Percentiles rank a stretch among this genome's conserved stretches.
These are phyloP conservation scores for Auriscalpium orientale DNA, from an alignment of 768 basidiomycete genomes.

Conservation along the genomic window DNA sequence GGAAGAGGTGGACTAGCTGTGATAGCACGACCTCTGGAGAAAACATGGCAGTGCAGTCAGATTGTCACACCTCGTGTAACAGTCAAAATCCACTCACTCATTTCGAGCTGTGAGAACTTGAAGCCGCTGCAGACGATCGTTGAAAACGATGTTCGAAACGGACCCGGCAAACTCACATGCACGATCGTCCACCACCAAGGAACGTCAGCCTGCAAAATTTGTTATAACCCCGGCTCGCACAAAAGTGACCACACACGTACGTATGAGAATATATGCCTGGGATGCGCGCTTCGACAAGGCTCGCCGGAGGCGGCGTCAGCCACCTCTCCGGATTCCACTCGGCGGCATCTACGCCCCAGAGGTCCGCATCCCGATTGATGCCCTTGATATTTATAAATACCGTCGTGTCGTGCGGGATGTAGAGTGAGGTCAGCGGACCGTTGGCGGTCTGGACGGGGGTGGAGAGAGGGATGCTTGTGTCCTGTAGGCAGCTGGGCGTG, in stretches of 20 bases:
- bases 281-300: not conserved
- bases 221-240: not conserved
- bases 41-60: not conserved
- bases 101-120: slow-evolving; percentile 13
- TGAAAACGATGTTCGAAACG: not conserved
- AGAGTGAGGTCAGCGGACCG: not conserved
- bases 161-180: slow-evolving; percentile 3
- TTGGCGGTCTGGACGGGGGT: not conserved
- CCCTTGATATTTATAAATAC: slow-evolving; percentile 4
- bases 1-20: not conserved
- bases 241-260: not conserved
- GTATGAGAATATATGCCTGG: slow-evolving; percentile 5
- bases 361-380: slow-evolving; percentile 1
- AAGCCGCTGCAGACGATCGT: slow-evolving; percentile 2
- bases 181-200: slow-evolving; percentile 9
- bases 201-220: slow-evolving; percentile 9
- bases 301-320: not conserved
- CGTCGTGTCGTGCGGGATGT: not conserved
- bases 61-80: too few species aligned
- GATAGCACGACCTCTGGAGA: not conserved
- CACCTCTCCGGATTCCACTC: slow-evolving; percentile 17
- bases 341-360: slow-evolving; percentile 13
- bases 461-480: not conserved
- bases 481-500: not conserved
- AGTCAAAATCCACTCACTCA: slow-evolving; percentile 11